phyloP scores from a whole-genome alignment of 768 basidiomycete genomes.

The Pleurotus salmoneostramineus region DNA sequence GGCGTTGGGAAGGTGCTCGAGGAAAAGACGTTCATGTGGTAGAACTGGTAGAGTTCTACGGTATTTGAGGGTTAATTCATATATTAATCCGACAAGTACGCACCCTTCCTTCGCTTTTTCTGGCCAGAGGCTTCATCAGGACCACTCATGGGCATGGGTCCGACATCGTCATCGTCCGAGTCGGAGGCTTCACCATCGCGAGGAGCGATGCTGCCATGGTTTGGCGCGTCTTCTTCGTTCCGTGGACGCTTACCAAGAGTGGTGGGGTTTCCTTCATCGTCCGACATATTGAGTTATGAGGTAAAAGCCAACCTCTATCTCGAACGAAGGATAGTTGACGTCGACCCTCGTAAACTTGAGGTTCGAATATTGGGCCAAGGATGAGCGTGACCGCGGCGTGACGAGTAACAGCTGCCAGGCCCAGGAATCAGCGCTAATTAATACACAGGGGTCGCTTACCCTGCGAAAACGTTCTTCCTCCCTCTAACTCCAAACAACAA shows the following conservation, averaged over 20 bases:
- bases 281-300: constrained; percentile 19
- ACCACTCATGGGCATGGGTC: constrained; percentile 58
- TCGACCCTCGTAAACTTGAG: too few species aligned
- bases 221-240: constrained; percentile 11
- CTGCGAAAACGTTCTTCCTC: too few species aligned
- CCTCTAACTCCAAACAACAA: too few species aligned
- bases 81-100: constrained; percentile 15
- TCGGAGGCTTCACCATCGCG: background rate
- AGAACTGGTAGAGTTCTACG: constrained; percentile 56
- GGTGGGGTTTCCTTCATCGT: constrained; percentile 28
- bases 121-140: constrained; percentile 40
- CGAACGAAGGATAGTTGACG: too few species aligned
- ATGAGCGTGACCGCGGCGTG: background rate
- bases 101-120: constrained; percentile 87
- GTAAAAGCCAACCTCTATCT: too few species aligned
- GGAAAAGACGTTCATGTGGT: constrained; percentile 88
- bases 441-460: too few species aligned
- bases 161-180: constrained; percentile 10
- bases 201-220: constrained; percentile 6
- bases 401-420: background rate
- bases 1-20: constrained; percentile 87
- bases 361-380: background rate
- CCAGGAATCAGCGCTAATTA: too few species aligned
- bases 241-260: constrained; percentile 46
- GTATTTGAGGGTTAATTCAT: constrained; percentile 26